Evolutionary conservation across 257 asterid genomes (phyloP).

Genomic region (Verbena officinalis): DNA sequence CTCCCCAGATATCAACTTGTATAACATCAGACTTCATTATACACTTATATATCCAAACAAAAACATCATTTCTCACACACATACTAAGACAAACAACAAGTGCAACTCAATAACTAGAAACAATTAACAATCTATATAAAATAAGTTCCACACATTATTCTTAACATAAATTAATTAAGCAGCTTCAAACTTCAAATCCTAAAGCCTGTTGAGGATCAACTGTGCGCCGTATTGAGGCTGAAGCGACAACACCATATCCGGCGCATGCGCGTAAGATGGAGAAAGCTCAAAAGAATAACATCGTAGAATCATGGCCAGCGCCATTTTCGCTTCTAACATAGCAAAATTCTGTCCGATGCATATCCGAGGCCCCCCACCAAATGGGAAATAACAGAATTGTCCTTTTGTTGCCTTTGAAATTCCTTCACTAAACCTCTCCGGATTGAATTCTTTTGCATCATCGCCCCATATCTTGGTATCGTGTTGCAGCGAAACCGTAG

Average conservation of each 20-base stretch:
- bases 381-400: slow-evolving; percentile 37
- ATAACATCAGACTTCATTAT: no score
- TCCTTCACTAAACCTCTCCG: slow-evolving; percentile 54
- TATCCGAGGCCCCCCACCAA: slow-evolving; percentile 54
- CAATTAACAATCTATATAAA: no score
- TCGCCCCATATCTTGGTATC: slow-evolving; percentile 52
- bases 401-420: slow-evolving; percentile 42
- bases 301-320: slow-evolving; percentile 42
- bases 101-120: no score
- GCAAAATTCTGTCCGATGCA: slow-evolving; percentile 67
- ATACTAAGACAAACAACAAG: no score
- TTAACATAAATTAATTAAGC: no score
- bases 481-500: slow-evolving; percentile 41
- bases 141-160: no score
- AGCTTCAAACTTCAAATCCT: no score
- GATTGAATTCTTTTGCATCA: slow-evolving; percentile 63
- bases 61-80: no score
- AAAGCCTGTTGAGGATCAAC: slow-evolving; percentile 28
- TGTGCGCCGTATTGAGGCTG: slow-evolving; percentile 58
- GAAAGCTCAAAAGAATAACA: slow-evolving; percentile 51
- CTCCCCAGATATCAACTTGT: no score
- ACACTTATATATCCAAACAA: no score
- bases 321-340: slow-evolving; percentile 58
- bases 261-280: slow-evolving; percentile 58
- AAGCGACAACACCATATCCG: slow-evolving; percentile 21